Percentiles rank a stretch among this genome's conserved stretches.
These are phyloP conservation scores for Nannochloris sp. DNA, from an alignment of 139 green algal genomes.

Conservation along the genomic window DNA sequence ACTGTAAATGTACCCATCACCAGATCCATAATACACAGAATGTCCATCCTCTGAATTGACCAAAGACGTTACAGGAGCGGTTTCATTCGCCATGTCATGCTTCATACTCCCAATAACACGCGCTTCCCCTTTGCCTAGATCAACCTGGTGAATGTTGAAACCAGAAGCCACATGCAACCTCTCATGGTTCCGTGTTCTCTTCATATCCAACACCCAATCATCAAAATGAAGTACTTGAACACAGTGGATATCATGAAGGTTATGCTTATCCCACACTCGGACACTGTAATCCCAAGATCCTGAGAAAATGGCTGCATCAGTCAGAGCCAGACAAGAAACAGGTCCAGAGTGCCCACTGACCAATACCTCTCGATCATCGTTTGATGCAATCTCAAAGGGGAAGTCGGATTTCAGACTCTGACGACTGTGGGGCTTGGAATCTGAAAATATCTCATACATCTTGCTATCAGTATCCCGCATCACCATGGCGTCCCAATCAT, in stretches of 20 bases:
- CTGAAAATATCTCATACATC: too few relatives aligned
- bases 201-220: constrained; percentile 55
- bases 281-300: constrained; percentile 51
- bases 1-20: constrained; percentile 34
- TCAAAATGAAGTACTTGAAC: constrained; percentile 35
- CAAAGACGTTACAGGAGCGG: constrained; percentile 21
- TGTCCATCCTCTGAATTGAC: constrained; percentile 38
- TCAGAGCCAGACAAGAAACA: constrained; percentile 40
- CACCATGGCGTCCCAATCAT: too few relatives aligned
- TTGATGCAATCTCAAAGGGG: neutral
- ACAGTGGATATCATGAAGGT: constrained; percentile 11
- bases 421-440: too few relatives aligned
- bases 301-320: constrained; percentile 7
- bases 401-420: neutral
- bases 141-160: neutral
- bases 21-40: constrained; percentile 41
- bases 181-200: neutral
- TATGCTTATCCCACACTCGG: constrained; percentile 31
- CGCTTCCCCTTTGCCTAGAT: constrained; percentile 2
- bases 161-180: constrained; percentile 17
- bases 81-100: neutral
- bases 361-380: constrained; percentile 13
- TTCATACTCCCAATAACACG: neutral
- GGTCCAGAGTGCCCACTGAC: constrained; percentile 48
- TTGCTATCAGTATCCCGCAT: too few relatives aligned